Base-by-base conservation (phyloP, 805 yeast species). In the Dipodascopsis uninucleata region DNA sequence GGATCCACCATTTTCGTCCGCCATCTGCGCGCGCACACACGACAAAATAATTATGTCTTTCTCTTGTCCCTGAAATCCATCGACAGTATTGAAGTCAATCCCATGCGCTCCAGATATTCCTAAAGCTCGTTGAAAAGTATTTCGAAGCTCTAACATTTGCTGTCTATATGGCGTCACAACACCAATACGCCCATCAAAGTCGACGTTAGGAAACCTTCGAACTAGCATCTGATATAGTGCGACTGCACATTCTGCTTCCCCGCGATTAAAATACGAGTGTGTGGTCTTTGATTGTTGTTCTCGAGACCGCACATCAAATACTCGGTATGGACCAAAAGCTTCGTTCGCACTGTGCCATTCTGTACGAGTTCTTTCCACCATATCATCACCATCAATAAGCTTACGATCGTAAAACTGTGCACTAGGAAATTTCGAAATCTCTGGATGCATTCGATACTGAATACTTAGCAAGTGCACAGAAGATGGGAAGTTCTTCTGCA, bases 61-160 rank as follows among this genome's bases (percentile, higher is more conserved):
- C 61, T 93, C 99, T 65, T 93, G 97, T 53, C 96, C 97, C 69
- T 88, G 99, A 62, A 89, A 93, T 1, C 97, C 98, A 72, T 93
- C 99, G 49, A 93, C 88, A 0, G 99, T 87, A 60, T 89, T 88
- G 67, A 93, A 88, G 60, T 85, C 95, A 38, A 94, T 78, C 41
- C 77, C 81, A 24, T 76, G 72, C 16, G 74, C 62, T 26, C 90
- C 82, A 3, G 68, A 59, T 2, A 68, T 68, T 8, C 97, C 97
- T 58, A 75, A 83, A 42, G 69, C 68, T 12, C 69, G 68, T 4
- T 67, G 62, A 58, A 93, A 90, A 1, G 71, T 63, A 16, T 73
- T 71, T 52, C 76, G 76, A 45, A 93, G 60, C 1, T 73, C 67
- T 28, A 71, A 58, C 31, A 87, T 78, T 61, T 93, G 99, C 55